A percentile compares a stretch with the other conserved stretches of the same genome.
Conservation (phyloP, 176 grass and related monocot species). For the Poa pratensis region DNA sequence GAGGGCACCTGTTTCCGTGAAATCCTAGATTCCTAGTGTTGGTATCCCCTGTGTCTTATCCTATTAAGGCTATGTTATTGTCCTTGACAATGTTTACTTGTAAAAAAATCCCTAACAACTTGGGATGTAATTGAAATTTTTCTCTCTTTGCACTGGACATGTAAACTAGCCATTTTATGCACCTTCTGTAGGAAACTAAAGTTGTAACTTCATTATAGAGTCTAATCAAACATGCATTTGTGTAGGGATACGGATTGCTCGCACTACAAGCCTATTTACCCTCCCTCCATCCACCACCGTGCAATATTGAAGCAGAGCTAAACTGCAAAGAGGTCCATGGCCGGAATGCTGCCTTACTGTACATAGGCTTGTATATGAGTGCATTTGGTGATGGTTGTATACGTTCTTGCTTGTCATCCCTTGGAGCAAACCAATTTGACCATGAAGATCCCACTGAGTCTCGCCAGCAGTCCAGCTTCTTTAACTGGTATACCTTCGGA, state of each 20-base stretch:
- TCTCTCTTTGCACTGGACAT: neutral
- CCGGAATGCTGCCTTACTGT: conserved; percentile 44
- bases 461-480: conserved; percentile 68
- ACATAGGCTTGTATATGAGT: conserved; percentile 54
- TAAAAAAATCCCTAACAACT: neutral
- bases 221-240: neutral
- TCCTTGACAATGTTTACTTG: neutral
- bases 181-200: neutral
- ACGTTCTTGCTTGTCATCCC: conserved; percentile 60
- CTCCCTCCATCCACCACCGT: conserved; percentile 56
- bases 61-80: neutral
- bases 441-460: conserved; percentile 43
- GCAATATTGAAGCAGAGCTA: conserved; percentile 35
- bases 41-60: neutral
- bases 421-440: conserved; percentile 82
- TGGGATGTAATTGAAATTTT: too few relatives aligned
- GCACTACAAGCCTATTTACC: conserved; percentile 67
- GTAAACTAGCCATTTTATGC: neutral
- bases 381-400: conserved; percentile 63
- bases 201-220: neutral
- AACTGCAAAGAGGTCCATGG: conserved; percentile 56
- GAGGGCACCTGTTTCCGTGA: neutral
- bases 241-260: conserved; percentile 64
- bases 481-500: conserved; percentile 87
- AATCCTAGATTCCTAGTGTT: neutral